Evolutionary conservation across 495 filamentous ascomycete genomes (phyloP).

Genomic region (Bacidia gigantensis): DNA sequence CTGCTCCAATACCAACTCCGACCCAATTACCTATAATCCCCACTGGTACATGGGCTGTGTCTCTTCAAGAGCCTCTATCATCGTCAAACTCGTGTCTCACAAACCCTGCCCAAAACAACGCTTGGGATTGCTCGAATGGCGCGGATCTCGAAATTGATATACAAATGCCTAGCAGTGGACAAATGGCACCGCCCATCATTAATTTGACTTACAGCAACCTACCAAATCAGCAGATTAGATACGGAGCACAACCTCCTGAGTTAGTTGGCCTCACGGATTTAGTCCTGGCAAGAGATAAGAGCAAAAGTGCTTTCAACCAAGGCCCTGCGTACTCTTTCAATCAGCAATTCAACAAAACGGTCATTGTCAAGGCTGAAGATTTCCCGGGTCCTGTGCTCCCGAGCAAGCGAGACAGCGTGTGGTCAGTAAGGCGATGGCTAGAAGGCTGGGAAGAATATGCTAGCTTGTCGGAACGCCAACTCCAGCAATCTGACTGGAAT

Average conservation of each 20-base stretch:
- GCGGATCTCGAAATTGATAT: constrained; percentile 31
- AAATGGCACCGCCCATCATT: constrained; percentile 16
- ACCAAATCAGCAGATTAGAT: constrained; percentile 34
- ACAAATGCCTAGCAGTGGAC: neutral
- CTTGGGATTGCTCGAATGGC: constrained; percentile 53
- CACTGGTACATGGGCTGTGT: constrained; percentile 49
- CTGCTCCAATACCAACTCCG: constrained; percentile 44
- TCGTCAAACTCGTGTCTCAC: constrained; percentile 53
- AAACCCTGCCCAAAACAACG: constrained; percentile 39
- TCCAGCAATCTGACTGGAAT: constrained; percentile 23
- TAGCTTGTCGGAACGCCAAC: neutral
- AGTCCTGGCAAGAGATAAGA: constrained; percentile 50
- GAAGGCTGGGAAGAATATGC: neutral
- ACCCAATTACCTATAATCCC: constrained; percentile 44
- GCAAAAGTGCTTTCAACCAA: constrained; percentile 40
- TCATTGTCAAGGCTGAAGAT: constrained; percentile 51
- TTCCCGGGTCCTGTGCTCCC: constrained; percentile 8
- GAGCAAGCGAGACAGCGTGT: constrained; percentile 10
- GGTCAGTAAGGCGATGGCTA: constrained; percentile 19
- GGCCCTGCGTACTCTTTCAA: constrained; percentile 69
- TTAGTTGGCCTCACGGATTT: constrained; percentile 36
- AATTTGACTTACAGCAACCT: constrained; percentile 23
- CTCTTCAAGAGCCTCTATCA: constrained; percentile 39
- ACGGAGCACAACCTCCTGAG: constrained; percentile 61
- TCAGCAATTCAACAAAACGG: constrained; percentile 61